Conservation (phyloP, 2,329 filamentous ascomycete species). For the Epichloe festucae region DNA sequence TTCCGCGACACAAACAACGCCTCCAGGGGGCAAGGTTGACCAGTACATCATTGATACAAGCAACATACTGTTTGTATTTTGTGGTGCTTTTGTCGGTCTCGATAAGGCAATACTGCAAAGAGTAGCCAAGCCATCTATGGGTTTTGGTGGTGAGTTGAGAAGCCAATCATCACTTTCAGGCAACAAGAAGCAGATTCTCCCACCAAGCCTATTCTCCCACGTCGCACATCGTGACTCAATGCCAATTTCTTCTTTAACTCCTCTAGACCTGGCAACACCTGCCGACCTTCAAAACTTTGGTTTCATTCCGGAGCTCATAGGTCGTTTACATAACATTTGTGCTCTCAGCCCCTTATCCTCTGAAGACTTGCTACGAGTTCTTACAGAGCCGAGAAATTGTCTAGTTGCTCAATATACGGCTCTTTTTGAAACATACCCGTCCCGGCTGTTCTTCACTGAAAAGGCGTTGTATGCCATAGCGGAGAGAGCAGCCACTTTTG, state of each 20-base stretch:
- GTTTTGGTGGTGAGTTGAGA: constrained; percentile 77
- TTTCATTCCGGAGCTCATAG: constrained; percentile 89
- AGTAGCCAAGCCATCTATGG: constrained; percentile 75
- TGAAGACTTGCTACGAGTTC: constrained; percentile 63
- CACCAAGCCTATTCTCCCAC: constrained; percentile 45
- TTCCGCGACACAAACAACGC: constrained; percentile 31
- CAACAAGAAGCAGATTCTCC: constrained; percentile 42
- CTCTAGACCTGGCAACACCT: constrained; percentile 60
- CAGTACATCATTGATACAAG: constrained; percentile 75
- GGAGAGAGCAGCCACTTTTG: constrained; percentile 42
- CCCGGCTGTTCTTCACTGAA: constrained; percentile 71
- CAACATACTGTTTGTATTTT: constrained; percentile 95
- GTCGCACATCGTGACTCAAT: constrained; percentile 39
- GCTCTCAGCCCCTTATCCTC: constrained; percentile 65
- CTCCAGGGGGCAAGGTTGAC: constrained; percentile 39
- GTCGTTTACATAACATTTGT: constrained; percentile 83
- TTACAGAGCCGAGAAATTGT: constrained; percentile 85
- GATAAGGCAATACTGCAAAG: constrained; percentile 79
- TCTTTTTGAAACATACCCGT: constrained; percentile 69
- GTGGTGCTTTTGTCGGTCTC: constrained; percentile 85
- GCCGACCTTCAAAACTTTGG: constrained; percentile 72
- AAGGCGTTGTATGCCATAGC: constrained; percentile 73
- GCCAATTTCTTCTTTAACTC: constrained; percentile 28
- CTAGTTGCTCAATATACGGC: constrained; percentile 80
- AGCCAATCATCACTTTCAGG: constrained; percentile 34